These are phyloP conservation scores for Boletus tomentosulus DNA, from an alignment of 768 basidiomycete genomes.

Conservation along the genomic window DNA sequence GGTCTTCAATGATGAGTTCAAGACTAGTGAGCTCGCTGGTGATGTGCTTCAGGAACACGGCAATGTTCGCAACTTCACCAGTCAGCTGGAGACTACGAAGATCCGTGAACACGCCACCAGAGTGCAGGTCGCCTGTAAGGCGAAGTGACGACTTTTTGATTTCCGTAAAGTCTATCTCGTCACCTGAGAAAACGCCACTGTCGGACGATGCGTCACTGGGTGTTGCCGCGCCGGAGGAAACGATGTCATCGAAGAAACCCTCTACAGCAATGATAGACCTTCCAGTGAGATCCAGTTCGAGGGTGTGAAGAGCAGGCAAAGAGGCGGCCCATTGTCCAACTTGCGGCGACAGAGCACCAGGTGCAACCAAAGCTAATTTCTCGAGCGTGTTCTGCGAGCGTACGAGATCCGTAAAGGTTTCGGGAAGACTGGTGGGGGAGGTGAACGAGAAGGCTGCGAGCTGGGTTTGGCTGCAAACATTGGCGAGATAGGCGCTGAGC, in stretches of 20 bases:
- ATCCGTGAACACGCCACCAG: slow-evolving; percentile 52
- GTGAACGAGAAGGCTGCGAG: slow-evolving; percentile 67
- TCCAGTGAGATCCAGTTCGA: slow-evolving; percentile 71
- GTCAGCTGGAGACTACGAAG: slow-evolving; percentile 62
- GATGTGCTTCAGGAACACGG: slow-evolving; percentile 67
- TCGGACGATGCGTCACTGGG: slow-evolving; percentile 70
- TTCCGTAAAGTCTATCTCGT: slow-evolving; percentile 73
- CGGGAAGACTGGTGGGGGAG: slow-evolving; percentile 66
- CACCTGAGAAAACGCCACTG: slow-evolving; percentile 74
- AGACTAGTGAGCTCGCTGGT: slow-evolving; percentile 61
- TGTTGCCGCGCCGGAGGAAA: slow-evolving; percentile 64
- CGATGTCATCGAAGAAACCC: slow-evolving; percentile 73
- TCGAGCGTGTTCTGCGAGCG: slow-evolving; percentile 56
- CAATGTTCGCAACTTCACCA: slow-evolving; percentile 66
- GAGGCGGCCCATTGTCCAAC: slow-evolving; percentile 74
- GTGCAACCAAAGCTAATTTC: slow-evolving; percentile 62
- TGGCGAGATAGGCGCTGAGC: slow-evolving; percentile 57
- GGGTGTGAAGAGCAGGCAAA: slow-evolving; percentile 54
- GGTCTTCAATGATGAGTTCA: slow-evolving; percentile 77
- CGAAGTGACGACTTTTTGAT: slow-evolving; percentile 66
- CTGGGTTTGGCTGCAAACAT: slow-evolving; percentile 59
- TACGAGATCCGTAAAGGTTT: slow-evolving; percentile 64
- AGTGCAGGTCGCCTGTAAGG: slow-evolving; percentile 56
- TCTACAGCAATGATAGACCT: slow-evolving; percentile 67
- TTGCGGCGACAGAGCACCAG: slow-evolving; percentile 65